A percentile compares a stretch with the other conserved stretches of the same genome.
phyloP scores from a whole-genome alignment of 2,329 filamentous ascomycete species.

The Zarea fungicola region DNA sequence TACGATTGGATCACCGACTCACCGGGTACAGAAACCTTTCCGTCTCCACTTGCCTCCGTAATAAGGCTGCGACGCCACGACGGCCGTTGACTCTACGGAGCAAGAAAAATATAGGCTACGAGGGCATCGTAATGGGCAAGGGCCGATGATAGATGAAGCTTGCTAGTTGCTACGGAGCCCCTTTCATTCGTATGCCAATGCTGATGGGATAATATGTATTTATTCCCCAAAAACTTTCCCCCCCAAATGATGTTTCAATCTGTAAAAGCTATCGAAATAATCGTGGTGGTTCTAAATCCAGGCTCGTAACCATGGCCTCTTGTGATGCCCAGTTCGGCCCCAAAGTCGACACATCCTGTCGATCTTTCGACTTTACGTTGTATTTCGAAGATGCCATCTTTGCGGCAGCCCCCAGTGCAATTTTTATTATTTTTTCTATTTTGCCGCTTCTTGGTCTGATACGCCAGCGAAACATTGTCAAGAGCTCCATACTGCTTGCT shows the following conservation, averaged over 20 bases:
- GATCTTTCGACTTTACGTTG: slow-evolving; percentile 7
- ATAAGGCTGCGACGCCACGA: not conserved
- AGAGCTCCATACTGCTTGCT: not conserved
- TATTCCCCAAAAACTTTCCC: not conserved
- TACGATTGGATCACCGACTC: too few species aligned
- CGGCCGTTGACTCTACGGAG: not conserved
- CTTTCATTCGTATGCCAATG: not conserved
- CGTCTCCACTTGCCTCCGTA: not conserved
- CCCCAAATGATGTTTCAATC: not conserved
- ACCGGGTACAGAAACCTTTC: slow-evolving; percentile 2
- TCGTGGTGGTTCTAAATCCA: too few species aligned
- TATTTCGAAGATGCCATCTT: slow-evolving; percentile 9
- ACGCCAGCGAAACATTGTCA: not conserved
- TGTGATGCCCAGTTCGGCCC: slow-evolving; percentile 8
- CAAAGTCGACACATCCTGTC: slow-evolving; percentile 4
- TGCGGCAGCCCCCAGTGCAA: not conserved
- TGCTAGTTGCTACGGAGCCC: not conserved
- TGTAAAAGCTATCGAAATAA: not conserved
- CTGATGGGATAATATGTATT: not conserved
- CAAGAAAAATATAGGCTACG: not conserved
- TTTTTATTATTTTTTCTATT: not conserved
- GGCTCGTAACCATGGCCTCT: not conserved
- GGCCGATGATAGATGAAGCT: not conserved
- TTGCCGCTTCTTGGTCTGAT: not conserved
- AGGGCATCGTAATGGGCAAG: not conserved